Evolutionary conservation across 225 moss, liverwort and hornwort genomes (phyloP).

Genomic region (Pseudisothecium myosuroides): DNA sequence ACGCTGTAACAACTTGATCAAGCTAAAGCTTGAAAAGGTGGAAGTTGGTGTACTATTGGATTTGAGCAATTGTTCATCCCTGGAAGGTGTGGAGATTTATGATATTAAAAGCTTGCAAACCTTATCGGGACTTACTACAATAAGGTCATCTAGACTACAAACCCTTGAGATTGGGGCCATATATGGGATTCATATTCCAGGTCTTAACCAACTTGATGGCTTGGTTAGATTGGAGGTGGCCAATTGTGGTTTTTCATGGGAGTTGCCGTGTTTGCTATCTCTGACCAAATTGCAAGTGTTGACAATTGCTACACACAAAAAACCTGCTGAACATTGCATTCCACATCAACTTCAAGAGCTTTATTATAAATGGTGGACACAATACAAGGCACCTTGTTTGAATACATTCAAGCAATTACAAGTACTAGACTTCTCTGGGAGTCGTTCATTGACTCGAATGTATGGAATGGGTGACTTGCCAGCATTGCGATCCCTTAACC

Average conservation of each 20-base stretch:
- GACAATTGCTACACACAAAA: fast-evolving
- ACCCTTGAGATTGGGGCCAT: fast-evolving
- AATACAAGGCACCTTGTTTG: neutral
- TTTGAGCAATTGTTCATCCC: neutral
- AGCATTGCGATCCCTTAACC: neutral
- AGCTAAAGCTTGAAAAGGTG: neutral
- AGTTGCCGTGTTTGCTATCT: neutral
- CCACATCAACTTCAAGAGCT: neutral
- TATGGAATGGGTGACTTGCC: neutral
- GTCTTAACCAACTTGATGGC: neutral
- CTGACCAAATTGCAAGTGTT: neutral
- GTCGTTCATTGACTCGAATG: neutral
- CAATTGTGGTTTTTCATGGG: fast-evolving
- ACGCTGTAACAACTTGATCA: neutral
- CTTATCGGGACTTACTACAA: neutral
- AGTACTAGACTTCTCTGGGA: fast-evolving
- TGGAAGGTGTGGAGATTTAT: neutral
- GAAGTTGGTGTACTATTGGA: neutral
- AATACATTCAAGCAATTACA: neutral
- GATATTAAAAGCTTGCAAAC: neutral
- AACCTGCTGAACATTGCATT: neutral
- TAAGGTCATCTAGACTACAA: too few relatives aligned
- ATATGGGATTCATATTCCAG: neutral
- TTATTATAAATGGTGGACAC: fast-evolving
- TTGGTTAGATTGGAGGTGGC: fast-evolving